Evolutionary conservation across 169 alveolate genomes (phyloP).

Genomic region (Plasmodium gonderi): DNA sequence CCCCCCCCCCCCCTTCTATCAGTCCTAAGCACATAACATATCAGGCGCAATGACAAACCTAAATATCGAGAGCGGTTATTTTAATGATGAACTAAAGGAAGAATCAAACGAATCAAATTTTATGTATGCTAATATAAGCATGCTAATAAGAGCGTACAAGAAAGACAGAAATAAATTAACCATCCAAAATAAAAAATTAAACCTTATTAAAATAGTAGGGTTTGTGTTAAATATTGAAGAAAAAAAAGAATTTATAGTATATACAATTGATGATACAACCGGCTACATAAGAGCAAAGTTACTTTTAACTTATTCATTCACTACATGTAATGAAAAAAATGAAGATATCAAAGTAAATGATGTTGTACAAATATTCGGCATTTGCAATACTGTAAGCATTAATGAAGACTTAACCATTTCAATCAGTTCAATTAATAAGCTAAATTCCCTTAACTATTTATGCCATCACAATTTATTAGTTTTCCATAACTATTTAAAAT

Average conservation of each 20-base stretch:
- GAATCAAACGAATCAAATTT: conserved; percentile 66
- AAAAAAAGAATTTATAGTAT: conserved; percentile 65
- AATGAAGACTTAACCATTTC: conserved; percentile 70
- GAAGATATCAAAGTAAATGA: conserved; percentile 49
- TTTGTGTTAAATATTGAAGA: conserved; percentile 65
- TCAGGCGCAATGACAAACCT: conserved; percentile 34
- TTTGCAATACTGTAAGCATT: conserved; percentile 60
- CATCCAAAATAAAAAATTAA: conserved; percentile 67
- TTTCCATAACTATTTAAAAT: conserved; percentile 57
- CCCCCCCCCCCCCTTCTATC: no score
- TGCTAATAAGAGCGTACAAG: conserved; percentile 65
- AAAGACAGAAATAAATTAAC: conserved; percentile 57
- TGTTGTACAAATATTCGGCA: conserved; percentile 59
- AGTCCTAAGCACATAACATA: neutral
- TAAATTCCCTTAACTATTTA: conserved; percentile 58
- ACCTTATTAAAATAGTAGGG: conserved; percentile 71
- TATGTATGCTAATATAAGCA: conserved; percentile 55
- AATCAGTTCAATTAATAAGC: conserved; percentile 49
- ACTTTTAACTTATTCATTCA: conserved; percentile 56
- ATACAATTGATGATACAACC: conserved; percentile 74
- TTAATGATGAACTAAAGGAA: conserved; percentile 68
- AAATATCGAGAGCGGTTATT: conserved; percentile 69
- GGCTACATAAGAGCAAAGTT: conserved; percentile 72
- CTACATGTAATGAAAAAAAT: conserved; percentile 17
- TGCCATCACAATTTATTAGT: conserved; percentile 74